Conservation (phyloP, 1,139 yeast genomes). For the Hansenula sp. region DNA sequence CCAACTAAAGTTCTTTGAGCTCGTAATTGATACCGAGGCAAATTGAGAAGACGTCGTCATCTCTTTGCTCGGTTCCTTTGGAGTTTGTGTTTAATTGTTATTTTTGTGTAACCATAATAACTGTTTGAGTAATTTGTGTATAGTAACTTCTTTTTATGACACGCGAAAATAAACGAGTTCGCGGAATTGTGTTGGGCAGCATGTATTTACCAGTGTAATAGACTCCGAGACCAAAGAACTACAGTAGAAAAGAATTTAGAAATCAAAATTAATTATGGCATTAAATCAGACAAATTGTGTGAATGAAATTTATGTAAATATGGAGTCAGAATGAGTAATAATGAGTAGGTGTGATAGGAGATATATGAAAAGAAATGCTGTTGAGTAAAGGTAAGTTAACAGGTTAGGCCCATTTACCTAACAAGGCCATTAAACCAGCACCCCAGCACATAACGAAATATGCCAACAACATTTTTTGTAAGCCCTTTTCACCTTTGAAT, state of each 20-base stretch:
- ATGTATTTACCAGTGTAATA: too few relatives aligned
- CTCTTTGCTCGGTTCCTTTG: neutral
- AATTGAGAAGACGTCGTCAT: conserved; percentile 12
- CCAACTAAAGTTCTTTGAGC: conserved; percentile 55
- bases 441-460: conserved; percentile 54
- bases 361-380: neutral
- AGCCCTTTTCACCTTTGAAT: conserved; percentile 36
- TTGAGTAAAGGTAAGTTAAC: neutral
- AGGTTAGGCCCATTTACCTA: conserved; percentile 83
- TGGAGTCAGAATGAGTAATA: neutral
- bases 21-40: conserved; percentile 18
- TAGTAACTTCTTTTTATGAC: too few relatives aligned
- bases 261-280: too few relatives aligned
- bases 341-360: neutral
- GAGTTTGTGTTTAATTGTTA: neutral
- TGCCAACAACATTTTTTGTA: conserved; percentile 29
- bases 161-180: too few relatives aligned
- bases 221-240: too few relatives aligned
- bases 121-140: too few relatives aligned
- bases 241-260: too few relatives aligned
- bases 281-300: too few relatives aligned
- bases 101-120: too few relatives aligned
- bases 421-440: conserved; percentile 78
- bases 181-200: too few relatives aligned
- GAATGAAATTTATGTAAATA: too few relatives aligned